Evolutionary conservation across 352 stramenopile genomes (phyloP).

Genomic region (Phytophthora rubi): DNA sequence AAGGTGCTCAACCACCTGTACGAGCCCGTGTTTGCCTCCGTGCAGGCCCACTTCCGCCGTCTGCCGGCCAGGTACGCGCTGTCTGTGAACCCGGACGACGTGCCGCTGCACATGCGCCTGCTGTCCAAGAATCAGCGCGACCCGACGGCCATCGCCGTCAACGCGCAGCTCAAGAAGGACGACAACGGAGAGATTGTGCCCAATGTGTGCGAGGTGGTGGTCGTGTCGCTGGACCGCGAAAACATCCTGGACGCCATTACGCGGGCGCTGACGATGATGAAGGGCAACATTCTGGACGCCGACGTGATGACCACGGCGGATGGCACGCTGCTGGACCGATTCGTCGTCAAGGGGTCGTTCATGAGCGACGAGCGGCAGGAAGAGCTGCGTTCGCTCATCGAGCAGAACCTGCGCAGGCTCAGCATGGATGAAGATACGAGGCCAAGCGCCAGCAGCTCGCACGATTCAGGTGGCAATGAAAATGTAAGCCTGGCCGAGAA

Average conservation of each 20-base stretch:
- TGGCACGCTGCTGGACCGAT: slow-evolving; percentile 80
- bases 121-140: slow-evolving; percentile 83
- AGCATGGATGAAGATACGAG: slow-evolving; percentile 56
- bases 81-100: slow-evolving; percentile 86
- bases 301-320: slow-evolving; percentile 89
- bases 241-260: slow-evolving; percentile 86
- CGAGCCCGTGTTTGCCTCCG: slow-evolving; percentile 83
- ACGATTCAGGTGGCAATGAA: slow-evolving; percentile 26
- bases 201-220: slow-evolving; percentile 84
- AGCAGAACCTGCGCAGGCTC: slow-evolving; percentile 76
- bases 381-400: slow-evolving; percentile 72
- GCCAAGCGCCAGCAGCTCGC: slow-evolving; percentile 22
- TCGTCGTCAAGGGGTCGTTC: slow-evolving; percentile 84
- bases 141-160: slow-evolving; percentile 83
- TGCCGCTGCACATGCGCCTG: slow-evolving; percentile 88
- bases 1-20: slow-evolving; percentile 90
- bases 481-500: slow-evolving; percentile 66
- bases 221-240: slow-evolving; percentile 80
- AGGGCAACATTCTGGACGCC: slow-evolving; percentile 86
- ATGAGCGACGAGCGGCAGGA: slow-evolving; percentile 80
- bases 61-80: slow-evolving; percentile 85
- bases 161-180: slow-evolving; percentile 86
- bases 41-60: slow-evolving; percentile 83
- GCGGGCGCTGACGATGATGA: slow-evolving; percentile 80
- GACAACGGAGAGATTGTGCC: slow-evolving; percentile 84